Conservation (phyloP, 129 eudicot genomes). For the Pittosporum tobira region DNA sequence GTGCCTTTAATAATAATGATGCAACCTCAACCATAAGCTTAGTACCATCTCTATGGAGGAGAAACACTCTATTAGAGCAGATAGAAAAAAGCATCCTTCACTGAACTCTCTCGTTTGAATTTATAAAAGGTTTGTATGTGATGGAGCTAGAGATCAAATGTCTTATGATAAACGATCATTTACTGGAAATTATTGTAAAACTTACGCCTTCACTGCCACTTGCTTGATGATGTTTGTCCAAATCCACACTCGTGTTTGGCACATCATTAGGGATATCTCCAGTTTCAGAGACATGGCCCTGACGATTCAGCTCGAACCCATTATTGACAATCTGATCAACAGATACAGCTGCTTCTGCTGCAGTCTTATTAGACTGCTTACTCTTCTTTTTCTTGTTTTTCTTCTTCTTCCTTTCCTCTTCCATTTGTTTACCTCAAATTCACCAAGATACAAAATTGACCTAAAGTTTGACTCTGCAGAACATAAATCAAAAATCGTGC, state of each 20-base stretch:
- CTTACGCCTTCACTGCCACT: conserved; percentile 52
- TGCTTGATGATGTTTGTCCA: conserved; percentile 21
- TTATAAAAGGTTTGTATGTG: neutral
- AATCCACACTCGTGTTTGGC: conserved; percentile 17
- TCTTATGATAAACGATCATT: neutral
- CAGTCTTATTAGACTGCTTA: conserved; percentile 40
- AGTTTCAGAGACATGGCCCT: conserved; percentile 20
- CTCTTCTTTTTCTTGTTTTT: conserved; percentile 72
- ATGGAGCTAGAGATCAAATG: neutral
- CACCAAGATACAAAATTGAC: neutral
- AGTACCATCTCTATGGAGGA: too few relatives aligned
- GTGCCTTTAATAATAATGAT: too few relatives aligned
- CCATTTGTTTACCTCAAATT: conserved; percentile 34
- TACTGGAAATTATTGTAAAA: neutral
- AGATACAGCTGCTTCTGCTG: conserved; percentile 21
- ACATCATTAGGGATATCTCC: conserved; percentile 18
- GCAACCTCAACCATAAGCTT: too few relatives aligned
- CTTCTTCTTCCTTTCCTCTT: conserved; percentile 58
- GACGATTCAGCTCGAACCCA: conserved; percentile 17
- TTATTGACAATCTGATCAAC: conserved; percentile 23
- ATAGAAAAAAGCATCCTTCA: neutral
- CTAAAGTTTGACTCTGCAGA: conserved; percentile 20
- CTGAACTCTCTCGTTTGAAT: too few relatives aligned
- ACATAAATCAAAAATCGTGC: neutral
- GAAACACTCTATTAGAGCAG: neutral